A percentile compares a stretch with the other conserved stretches of the same genome.
These are phyloP conservation scores for Fusarium praegraminearum DNA, from an alignment of 2,329 filamentous ascomycete species.

Conservation along the genomic window DNA sequence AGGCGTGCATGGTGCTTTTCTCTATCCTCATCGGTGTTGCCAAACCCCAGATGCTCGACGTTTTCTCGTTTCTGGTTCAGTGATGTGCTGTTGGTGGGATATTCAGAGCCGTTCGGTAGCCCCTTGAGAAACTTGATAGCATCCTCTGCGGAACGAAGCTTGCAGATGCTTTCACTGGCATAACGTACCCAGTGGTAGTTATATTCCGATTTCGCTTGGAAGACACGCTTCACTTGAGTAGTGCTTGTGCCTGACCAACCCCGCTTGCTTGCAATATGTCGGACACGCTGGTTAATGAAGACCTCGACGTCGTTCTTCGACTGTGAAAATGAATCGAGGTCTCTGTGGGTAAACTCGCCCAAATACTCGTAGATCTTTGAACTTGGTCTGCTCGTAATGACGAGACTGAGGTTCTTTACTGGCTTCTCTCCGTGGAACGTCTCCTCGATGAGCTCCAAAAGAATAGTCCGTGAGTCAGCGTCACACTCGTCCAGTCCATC, in stretches of 20 bases:
- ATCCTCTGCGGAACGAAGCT: conserved; percentile 37
- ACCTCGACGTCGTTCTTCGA: conserved; percentile 32
- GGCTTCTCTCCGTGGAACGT: conserved; percentile 23
- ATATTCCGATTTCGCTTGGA: conserved; percentile 38
- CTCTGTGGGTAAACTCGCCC: conserved; percentile 33
- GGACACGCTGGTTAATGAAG: conserved; percentile 38
- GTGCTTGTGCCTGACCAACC: conserved; percentile 33
- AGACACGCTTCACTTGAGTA: conserved; percentile 27
- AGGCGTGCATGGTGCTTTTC: conserved; percentile 31
- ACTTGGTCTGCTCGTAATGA: conserved; percentile 18
- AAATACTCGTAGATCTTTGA: conserved; percentile 29
- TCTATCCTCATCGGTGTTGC: conserved; percentile 28
- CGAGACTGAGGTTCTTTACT: conserved; percentile 19
- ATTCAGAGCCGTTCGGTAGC: conserved; percentile 38
- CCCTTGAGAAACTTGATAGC: conserved; percentile 32
- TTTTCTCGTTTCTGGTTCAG: conserved; percentile 10
- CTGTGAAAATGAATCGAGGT: conserved; percentile 40
- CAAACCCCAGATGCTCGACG: conserved; percentile 19
- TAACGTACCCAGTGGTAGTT: conserved; percentile 46
- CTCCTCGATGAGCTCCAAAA: conserved; percentile 28
- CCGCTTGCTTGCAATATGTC: conserved; percentile 28
- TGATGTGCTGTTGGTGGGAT: background rate
- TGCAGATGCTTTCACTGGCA: conserved; percentile 39
- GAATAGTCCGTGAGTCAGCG: conserved; percentile 13
- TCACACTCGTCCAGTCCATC: conserved; percentile 32